phyloP scores from a whole-genome alignment of 257 asterid genomes.

The Solanum paucissectum region DNA sequence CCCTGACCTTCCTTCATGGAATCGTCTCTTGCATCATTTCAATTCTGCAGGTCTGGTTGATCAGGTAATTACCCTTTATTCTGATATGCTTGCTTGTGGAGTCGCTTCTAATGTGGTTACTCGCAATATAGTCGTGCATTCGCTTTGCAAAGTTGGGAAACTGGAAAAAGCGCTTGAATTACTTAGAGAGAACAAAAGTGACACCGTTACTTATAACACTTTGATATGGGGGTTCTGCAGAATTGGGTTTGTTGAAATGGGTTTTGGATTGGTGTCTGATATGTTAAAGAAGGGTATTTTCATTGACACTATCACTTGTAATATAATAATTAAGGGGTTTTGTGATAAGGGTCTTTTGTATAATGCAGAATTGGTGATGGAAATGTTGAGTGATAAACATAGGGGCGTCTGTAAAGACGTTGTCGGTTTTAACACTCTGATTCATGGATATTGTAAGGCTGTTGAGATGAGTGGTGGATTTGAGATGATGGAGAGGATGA shows the following conservation, averaged over 20 bases:
- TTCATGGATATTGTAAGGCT: constrained; percentile 52
- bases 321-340: constrained; percentile 68
- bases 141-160: constrained; percentile 56
- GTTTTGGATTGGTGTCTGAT: constrained; percentile 67
- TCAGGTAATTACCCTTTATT: constrained; percentile 59
- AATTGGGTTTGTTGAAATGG: constrained; percentile 40
- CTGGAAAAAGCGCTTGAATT: constrained; percentile 36
- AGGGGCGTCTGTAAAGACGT: constrained; percentile 31
- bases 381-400: constrained; percentile 31
- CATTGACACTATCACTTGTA: constrained; percentile 55
- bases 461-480: constrained; percentile 39
- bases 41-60: constrained; percentile 45
- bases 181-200: constrained; percentile 42
- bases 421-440: constrained; percentile 60
- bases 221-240: constrained; percentile 82
- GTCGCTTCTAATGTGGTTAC: constrained; percentile 46
- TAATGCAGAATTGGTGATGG: constrained; percentile 47
- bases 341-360: constrained; percentile 59
- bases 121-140: constrained; percentile 58
- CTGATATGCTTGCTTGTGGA: constrained; percentile 47
- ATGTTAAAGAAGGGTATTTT: constrained; percentile 52
- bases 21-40: constrained; percentile 57
- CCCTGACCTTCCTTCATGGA: constrained; percentile 52
- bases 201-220: constrained; percentile 68
- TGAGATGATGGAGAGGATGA: constrained; percentile 45